Conservation (phyloP, 164 flowering plant species). For the Nymphaea colorata region DNA sequence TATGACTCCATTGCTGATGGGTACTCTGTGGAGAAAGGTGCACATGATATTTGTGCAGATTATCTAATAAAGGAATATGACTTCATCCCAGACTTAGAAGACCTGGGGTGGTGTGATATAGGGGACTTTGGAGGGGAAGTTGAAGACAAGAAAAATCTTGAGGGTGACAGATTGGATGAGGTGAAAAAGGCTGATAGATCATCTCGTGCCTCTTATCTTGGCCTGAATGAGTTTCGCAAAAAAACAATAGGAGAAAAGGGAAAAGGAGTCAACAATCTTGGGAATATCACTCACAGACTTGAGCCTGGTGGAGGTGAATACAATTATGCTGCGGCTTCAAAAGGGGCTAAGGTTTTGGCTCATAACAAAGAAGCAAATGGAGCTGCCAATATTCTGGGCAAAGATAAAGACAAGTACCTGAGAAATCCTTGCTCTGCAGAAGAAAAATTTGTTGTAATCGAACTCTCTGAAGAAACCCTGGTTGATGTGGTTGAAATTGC, state of each 20-base stretch:
- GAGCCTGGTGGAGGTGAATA: conserved; percentile 66
- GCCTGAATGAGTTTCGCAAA: conserved; percentile 48
- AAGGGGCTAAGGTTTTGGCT: conserved; percentile 80
- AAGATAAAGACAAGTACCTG: conserved; percentile 69
- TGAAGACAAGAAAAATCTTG: conserved; percentile 4
- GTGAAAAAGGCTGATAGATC: conserved; percentile 20
- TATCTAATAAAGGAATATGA: no score
- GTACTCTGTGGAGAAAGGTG: neutral
- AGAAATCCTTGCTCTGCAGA: conserved; percentile 74
- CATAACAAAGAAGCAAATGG: conserved; percentile 78
- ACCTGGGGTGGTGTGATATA: neutral
- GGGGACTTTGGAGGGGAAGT: neutral
- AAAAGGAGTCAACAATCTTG: conserved; percentile 15
- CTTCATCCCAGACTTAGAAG: neutral
- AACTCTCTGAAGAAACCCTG: conserved; percentile 71
- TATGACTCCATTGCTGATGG: neutral
- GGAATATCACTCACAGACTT: conserved; percentile 51
- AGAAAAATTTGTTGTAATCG: conserved; percentile 58
- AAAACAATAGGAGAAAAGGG: conserved; percentile 30
- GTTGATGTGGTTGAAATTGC: conserved; percentile 71
- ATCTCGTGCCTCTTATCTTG: conserved; percentile 26
- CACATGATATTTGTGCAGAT: neutral
- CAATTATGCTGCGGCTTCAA: conserved; percentile 69
- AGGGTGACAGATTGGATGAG: conserved; percentile 8
- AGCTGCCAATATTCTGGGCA: conserved; percentile 56